Percentiles rank a stretch among this genome's conserved stretches.
Evolutionary conservation across 192 early-diverging fungal genomes (phyloP).

Genomic region (Gonapodya sp.): DNA sequence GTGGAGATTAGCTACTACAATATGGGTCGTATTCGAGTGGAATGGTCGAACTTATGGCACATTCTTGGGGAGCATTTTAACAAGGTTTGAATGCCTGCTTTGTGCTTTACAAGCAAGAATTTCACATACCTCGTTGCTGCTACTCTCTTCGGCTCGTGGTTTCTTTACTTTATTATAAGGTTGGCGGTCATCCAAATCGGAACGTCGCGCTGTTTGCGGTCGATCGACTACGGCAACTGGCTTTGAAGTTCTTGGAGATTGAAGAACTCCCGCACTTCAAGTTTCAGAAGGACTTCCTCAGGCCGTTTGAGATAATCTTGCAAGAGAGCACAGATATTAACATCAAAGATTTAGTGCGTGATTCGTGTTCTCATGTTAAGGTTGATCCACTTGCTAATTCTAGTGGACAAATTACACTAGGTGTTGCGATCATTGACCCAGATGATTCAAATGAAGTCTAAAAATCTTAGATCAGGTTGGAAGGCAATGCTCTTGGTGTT

Average conservation of each 20-base stretch:
- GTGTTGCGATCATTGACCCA: slow-evolving; percentile 64
- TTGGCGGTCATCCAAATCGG: slow-evolving; percentile 76
- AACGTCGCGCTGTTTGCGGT: slow-evolving; percentile 79
- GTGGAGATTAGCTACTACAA: slow-evolving; percentile 97
- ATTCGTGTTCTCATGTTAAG: too few relatives aligned
- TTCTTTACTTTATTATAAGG: slow-evolving; percentile 12
- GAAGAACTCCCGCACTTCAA: slow-evolving; percentile 91
- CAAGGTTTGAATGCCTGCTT: slow-evolving; percentile 25
- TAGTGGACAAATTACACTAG: slow-evolving; percentile 41
- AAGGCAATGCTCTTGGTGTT: slow-evolving; percentile 56
- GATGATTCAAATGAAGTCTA: slow-evolving; percentile 60
- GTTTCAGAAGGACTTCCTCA: slow-evolving; percentile 89
- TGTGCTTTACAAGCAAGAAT: too few relatives aligned
- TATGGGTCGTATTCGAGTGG: slow-evolving; percentile 87
- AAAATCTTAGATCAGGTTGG: slow-evolving; percentile 75
- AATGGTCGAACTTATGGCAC: slow-evolving; percentile 90
- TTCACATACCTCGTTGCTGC: not conserved
- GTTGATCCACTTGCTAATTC: too few relatives aligned
- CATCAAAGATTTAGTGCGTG: slow-evolving; percentile 64
- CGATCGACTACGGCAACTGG: slow-evolving; percentile 81
- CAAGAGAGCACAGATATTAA: slow-evolving; percentile 66
- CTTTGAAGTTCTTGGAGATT: slow-evolving; percentile 88
- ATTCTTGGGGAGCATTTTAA: slow-evolving; percentile 78
- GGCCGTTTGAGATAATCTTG: slow-evolving; percentile 71
- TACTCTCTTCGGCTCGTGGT: not conserved